Percentiles rank a stretch among this genome's conserved stretches.
Conservation (phyloP, 1,284 basidiomycete genomes). For the Boletus smithii region DNA sequence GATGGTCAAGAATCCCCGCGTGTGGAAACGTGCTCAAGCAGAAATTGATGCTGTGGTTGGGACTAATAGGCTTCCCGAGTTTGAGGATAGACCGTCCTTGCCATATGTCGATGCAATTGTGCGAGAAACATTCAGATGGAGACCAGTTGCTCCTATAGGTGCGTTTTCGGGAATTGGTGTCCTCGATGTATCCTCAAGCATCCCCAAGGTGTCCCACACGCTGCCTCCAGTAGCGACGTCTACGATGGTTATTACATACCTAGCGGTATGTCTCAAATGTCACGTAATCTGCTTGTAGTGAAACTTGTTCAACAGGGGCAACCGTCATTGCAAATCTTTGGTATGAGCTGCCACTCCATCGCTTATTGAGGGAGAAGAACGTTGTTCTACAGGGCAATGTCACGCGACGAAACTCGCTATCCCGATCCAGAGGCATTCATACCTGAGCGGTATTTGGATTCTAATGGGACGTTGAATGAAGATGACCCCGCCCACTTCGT, state of each 20-base stretch:
- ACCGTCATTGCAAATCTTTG: slow-evolving; percentile 17
- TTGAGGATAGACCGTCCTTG: slow-evolving; percentile 36
- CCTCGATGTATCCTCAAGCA: too few species aligned
- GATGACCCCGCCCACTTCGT: slow-evolving; percentile 3
- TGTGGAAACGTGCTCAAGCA: slow-evolving; percentile 29
- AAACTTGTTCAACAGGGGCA: slow-evolving; percentile 1
- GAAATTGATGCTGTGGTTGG: slow-evolving; percentile 41
- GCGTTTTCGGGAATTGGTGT: background rate
- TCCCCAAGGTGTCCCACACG: slow-evolving; percentile 19
- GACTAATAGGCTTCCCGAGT: slow-evolving; percentile 37
- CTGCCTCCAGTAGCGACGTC: slow-evolving; percentile 16
- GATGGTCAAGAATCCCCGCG: slow-evolving; percentile 26
- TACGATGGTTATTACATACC: slow-evolving; percentile 30
- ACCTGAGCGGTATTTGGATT: slow-evolving; percentile 16
- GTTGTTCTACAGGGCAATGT: slow-evolving; percentile 22
- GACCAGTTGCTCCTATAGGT: slow-evolving; percentile 26
- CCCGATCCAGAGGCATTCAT: slow-evolving; percentile 17
- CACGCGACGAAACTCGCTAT: slow-evolving; percentile 6
- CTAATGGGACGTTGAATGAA: slow-evolving; percentile 7
- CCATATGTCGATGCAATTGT: slow-evolving; percentile 38
- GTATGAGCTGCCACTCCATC: background rate
- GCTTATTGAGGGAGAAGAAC: too few species aligned
- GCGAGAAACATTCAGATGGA: slow-evolving; percentile 36
- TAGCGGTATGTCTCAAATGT: slow-evolving; percentile 21
- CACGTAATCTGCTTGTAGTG: background rate